Evolutionary conservation across 305 asterid species (phyloP), one percentile per base, ranked within the genome.

Genomic region (Ilex paraguariensis): DNA sequence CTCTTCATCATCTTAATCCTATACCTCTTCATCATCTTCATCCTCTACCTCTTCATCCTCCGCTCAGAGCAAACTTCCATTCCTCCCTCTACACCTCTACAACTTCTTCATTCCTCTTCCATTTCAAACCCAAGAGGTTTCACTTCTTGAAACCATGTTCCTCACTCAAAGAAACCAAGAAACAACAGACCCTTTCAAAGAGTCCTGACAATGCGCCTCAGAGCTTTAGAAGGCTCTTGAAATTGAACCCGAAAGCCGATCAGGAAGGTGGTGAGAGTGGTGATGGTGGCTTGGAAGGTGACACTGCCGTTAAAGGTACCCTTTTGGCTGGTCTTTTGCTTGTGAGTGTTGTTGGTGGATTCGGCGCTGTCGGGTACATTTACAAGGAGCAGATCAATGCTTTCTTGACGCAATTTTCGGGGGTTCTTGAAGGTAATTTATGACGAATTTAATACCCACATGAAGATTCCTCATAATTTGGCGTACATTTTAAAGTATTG

Each of bases 271-370:
- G 60, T 46, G 79, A 54, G 31, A 74, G 59, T 36, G 70, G 52
- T 49, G 77, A 54, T 7, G 83, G 61, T 10, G 88, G 67, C 4
- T 13, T 12, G 31, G 77, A 17, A 14, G 79, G 74, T 59, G 76
- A 64, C 31, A 46, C 79, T 63, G 96, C 98, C 13, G 45, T 92
- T 40, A 89, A 81, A 81, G 97, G 98, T 66, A 82, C 96, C 63
- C 78, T 92, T 67, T 85, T 92, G 85, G 97, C 98, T 14, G 97
- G 95, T 30, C 79, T 92, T 77, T 68, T 92, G 82, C 85, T 92
- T 69, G 69, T 92, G 10, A 97, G 95, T 56, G 80, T 85, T 59
- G 83, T 89, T 75, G 98, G 98, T 58, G 97, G 98, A 5, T 87
- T 87, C 63, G 98, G 96, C 31, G 51, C 82, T 40, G 83, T 79